Base-by-base conservation (phyloP, 2,329 filamentous ascomycete species). In the Penicillium concentricum region DNA sequence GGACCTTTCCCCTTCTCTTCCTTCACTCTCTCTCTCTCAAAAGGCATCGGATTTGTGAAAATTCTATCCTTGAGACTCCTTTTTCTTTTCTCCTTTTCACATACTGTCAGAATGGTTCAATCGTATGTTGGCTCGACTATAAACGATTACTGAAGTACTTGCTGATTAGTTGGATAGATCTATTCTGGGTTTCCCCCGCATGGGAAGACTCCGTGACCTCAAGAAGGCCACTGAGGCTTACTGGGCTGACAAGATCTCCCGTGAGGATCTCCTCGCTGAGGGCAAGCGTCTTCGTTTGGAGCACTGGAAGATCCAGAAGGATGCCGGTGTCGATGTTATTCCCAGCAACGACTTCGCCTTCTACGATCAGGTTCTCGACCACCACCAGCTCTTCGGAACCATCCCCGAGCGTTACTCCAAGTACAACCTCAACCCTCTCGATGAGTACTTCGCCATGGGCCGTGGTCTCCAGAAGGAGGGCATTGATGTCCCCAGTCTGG, bases 221-320 rank as follows among this genome's bases (percentile, higher is more conserved):
- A 99, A 99, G 89, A 99, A 99, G 88, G 94, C 94, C 75, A 99
- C 92, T 68, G 94, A 99, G 82, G 91, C 93, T 78, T 99, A 88
- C 82, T 99, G 94, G 94, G 89, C 82, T 73, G 93, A 89, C 79
- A 99, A 97, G 85, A 84, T 96, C 78, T 92, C 91, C 64, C 91
- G 92, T 75, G 86, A 89, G 63, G 92, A 96, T 62, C 91, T 99
- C 69, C 84, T 97, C 68, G 84, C 87, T 61, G 94, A 97, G 87
- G 94, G 90, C 78, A 97, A 97, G 90, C 87, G 92, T 77, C 91
- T 99, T 60, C 90, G 94, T 83, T 84, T 92, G 67, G 92, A 89
- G 73, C 94, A 99, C 87, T 99, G 94, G 94, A 92, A 96, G 83
- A 96, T 99, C 81, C 94, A 99, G 85, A 93, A 99, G 85, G 87